Evolutionary conservation across 176 grass and related monocot genomes (phyloP).

Genomic region (Cymbopogon citratus): DNA sequence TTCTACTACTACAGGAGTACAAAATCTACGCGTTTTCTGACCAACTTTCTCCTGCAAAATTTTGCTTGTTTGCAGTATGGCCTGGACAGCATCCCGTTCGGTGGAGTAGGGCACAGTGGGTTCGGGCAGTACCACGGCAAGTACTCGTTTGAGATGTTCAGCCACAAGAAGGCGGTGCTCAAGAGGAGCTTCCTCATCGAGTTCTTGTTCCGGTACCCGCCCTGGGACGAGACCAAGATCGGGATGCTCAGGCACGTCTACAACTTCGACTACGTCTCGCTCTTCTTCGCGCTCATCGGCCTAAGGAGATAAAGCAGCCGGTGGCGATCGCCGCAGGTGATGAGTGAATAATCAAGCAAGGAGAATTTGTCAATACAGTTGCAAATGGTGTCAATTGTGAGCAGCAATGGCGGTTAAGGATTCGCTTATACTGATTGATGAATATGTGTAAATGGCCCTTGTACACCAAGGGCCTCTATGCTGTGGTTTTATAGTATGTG

Average conservation of each 20-base stretch:
- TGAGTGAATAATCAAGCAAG: constrained; percentile 1
- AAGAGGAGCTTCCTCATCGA: constrained; percentile 52
- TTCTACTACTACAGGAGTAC: no score
- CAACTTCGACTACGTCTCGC: constrained; percentile 38
- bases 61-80: constrained; percentile 30
- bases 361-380: background rate
- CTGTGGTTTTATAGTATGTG: background rate
- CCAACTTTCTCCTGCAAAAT: background rate
- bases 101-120: constrained; percentile 63
- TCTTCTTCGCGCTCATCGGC: constrained; percentile 56
- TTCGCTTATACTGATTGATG: background rate
- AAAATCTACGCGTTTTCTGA: no score
- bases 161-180: constrained; percentile 75
- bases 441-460: background rate
- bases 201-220: constrained; percentile 64
- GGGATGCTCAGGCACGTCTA: constrained; percentile 44
- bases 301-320: constrained; percentile 27
- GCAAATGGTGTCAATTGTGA: background rate
- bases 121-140: constrained; percentile 88
- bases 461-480: background rate
- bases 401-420: background rate
- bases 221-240: constrained; percentile 57
- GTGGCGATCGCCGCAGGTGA: no score
- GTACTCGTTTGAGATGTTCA: constrained; percentile 86
- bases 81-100: constrained; percentile 61